Base-by-base conservation (phyloP, 352 stramenopile genomes). In the Phytopythium vexans region DNA sequence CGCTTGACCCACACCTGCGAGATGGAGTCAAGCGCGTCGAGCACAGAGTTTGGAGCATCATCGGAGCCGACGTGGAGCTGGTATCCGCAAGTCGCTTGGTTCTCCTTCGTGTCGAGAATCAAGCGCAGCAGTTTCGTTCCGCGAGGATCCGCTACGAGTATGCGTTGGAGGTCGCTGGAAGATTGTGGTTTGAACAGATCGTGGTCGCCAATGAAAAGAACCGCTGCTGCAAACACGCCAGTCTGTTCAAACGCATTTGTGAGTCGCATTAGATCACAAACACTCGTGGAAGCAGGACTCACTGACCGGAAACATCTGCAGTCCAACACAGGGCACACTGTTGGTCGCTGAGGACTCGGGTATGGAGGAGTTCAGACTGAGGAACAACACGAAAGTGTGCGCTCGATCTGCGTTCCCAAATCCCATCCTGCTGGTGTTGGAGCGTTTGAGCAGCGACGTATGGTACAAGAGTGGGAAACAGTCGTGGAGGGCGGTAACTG, bases 221-320 rank as follows among this genome's bases (percentile, higher is more conserved):
- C 62, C 0, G 48, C 58, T 0, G 48, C 52, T 6, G 58, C 58
- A 48, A 71, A 71, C 12, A 52, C 60, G 6, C 62, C 59, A 10
- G 35, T 32, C 62, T 70, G 12, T 2, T 11, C 31, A 31, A 49
- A 10, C 2, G 27, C 36, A 39, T 8, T 31, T 7, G 44, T 3
- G 41, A 10, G 44, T 31, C 21, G n/a, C 41, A 34, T 47, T 16
- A 16, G 21, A 33, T 35, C 16, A 35, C 8, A 1, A 34, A 35
- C 41, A 15, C 16, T 27, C 21, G 21, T 27, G 21, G 21, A 27
- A 27, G 21, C 21, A 27, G 1, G 34, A 45, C 2, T 14, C 34
- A 59, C 62, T 68, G 58, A 82, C 74, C 6, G 55, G 34, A 9
- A 81, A 37, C 72, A 81, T 72, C 9, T 60, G 62, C 4, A 82